Base-by-base conservation (phyloP, 306 rosid species). In the Gynostemma pentaphyllum region DNA sequence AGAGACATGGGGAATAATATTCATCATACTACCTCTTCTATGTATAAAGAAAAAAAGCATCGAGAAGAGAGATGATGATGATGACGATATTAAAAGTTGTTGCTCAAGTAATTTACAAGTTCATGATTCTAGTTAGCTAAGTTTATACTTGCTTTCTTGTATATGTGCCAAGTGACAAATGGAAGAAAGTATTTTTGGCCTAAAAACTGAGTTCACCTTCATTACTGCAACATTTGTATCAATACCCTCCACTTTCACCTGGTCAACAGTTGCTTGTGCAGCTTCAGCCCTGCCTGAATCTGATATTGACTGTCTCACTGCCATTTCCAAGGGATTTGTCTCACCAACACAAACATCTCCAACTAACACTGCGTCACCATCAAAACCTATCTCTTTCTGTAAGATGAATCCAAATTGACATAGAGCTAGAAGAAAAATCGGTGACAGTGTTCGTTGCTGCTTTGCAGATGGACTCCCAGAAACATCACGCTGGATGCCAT, bases 181-280 rank as follows among this genome's bases (percentile, higher is more conserved):
- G 30, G 67, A 66, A 29, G 44, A 41, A 24, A 51, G 15, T 46
- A 66, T 68, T 12, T 26, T 72, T 67, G 65, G 65, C 44, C n/a
- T 1, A 9, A 28, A 62, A 74, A 29, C 56, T 76, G 53, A 71
- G 24, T 42, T 68, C 23, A 92, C 99, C 99, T 92, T 86, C 99
- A 92, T 92, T 44, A 88, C 83, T 69, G 96, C 96, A 69, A 86
- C 66, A 81, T 92, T 92, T 64, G 95, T 88, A 72, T 88, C 99
- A 64, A 92, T 86, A 51, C 99, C 96, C 70, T 88, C 99, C 72
- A 92, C 95, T 84, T 88, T 92, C 78, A 92, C 90, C 69, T 78
- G 83, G 79, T 88, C 87, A 62, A 92, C 94, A 2, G 95, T 84
- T 65, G 88, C 96, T 76, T 79, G 95, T 41, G 99, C 96, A 67